phyloP scores from a whole-genome alignment of 768 basidiomycete genomes.

The Tylopilus felleus region DNA sequence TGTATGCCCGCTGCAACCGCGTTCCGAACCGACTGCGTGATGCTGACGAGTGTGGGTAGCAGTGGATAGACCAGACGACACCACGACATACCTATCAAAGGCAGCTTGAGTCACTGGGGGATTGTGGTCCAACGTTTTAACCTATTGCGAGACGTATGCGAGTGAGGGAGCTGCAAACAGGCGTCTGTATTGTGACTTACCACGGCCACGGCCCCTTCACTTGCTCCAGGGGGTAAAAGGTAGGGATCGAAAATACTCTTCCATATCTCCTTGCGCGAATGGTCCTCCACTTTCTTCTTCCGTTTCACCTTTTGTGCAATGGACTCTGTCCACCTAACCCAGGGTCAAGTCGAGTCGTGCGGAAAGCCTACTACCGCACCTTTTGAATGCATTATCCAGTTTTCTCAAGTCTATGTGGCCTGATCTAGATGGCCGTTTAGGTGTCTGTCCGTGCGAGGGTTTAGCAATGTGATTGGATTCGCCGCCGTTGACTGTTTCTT shows the following conservation, averaged over 20 bases:
- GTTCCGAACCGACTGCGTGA: conserved; percentile 59
- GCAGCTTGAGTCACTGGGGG: conserved; percentile 70
- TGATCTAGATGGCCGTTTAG: conserved; percentile 40
- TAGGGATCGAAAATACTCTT: conserved; percentile 77
- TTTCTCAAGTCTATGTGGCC: conserved; percentile 77
- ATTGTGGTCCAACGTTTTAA: conserved; percentile 80
- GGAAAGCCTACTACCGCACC: conserved; percentile 36
- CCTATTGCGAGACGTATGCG: conserved; percentile 33
- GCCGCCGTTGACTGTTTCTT: conserved; percentile 35
- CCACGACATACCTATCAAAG: conserved; percentile 59
- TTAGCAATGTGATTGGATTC: conserved; percentile 24
- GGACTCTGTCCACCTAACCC: conserved; percentile 74
- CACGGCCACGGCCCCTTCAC: conserved; percentile 21
- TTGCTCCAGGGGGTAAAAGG: conserved; percentile 33
- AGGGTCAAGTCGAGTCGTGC: background rate
- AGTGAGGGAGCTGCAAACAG: conserved; percentile 1
- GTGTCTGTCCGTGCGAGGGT: conserved; percentile 25
- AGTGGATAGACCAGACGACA: background rate
- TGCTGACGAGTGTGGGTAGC: conserved; percentile 34
- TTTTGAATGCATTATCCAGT: conserved; percentile 80
- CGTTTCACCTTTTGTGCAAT: conserved; percentile 83
- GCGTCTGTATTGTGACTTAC: conserved; percentile 11
- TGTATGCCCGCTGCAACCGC: conserved; percentile 78
- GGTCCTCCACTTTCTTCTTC: conserved; percentile 66
- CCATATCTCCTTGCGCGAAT: conserved; percentile 70